These are phyloP conservation scores for Crucihimalaya himalaica DNA, from an alignment of 345 rosid species.

Conservation along the genomic window DNA sequence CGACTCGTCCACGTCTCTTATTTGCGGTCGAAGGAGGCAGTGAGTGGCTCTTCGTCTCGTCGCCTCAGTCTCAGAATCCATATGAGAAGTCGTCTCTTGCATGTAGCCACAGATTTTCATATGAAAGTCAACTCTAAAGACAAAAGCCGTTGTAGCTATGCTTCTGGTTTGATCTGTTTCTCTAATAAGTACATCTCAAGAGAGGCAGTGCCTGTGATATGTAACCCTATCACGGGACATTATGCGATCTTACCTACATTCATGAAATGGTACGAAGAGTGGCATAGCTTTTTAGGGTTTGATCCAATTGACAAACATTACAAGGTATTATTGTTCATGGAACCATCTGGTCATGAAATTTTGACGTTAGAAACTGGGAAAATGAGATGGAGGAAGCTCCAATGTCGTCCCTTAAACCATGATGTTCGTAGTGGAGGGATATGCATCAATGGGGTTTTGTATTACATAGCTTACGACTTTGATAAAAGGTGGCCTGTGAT, in stretches of 20 bases:
- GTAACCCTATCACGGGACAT: background rate
- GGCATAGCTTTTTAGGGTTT: background rate
- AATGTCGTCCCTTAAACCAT: background rate
- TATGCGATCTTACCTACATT: background rate
- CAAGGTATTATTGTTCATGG: background rate
- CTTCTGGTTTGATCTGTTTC: background rate
- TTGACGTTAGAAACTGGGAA: background rate
- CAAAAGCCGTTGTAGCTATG: no score
- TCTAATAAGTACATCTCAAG: no score
- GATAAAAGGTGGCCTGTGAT: background rate
- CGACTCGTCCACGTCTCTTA: background rate
- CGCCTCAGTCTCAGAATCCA: background rate
- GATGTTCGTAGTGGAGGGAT: background rate
- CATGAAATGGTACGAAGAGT: rapidly evolving
- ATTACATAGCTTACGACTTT: background rate
- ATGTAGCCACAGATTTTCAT: background rate
- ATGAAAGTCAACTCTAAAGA: no score
- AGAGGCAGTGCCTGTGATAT: background rate
- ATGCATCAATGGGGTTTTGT: background rate
- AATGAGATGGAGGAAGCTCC: background rate
- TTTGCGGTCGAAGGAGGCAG: background rate
- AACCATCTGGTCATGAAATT: background rate
- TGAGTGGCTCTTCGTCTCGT: background rate
- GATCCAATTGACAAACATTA: background rate
- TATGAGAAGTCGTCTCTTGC: background rate